Percentiles rank a stretch among this genome's conserved stretches.
phyloP scores from a whole-genome alignment of 140 eudicot genomes.

The Oenanthe javanica region DNA sequence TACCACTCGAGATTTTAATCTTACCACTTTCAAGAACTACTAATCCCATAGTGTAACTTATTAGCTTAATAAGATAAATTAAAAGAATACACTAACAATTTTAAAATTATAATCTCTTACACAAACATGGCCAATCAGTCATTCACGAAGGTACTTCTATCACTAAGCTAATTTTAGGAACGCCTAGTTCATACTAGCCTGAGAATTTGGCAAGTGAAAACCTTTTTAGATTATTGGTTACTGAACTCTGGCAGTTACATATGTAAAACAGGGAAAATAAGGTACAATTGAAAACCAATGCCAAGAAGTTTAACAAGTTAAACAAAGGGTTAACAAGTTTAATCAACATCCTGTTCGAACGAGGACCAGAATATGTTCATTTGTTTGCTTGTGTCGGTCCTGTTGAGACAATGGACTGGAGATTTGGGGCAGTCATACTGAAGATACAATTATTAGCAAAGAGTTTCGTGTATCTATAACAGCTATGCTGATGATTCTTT shows the following conservation, averaged over 20 bases:
- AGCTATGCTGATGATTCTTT: constrained; percentile 8
- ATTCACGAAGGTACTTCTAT: background rate
- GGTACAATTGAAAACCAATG: background rate
- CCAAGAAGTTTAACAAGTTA: background rate
- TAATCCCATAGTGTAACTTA: too few relatives aligned
- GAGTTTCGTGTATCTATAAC: background rate
- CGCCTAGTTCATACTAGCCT: background rate
- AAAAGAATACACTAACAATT: too few relatives aligned
- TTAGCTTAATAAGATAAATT: too few relatives aligned
- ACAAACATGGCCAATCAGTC: too few relatives aligned
- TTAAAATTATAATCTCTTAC: too few relatives aligned
- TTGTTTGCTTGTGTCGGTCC: background rate
- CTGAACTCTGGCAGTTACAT: background rate
- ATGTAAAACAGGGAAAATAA: background rate
- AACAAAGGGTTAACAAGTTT: background rate
- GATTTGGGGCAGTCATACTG: background rate
- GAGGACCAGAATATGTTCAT: background rate
- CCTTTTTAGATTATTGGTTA: too few relatives aligned
- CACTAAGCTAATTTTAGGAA: too few relatives aligned
- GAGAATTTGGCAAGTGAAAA: too few relatives aligned
- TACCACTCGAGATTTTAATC: too few relatives aligned
- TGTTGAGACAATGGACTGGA: background rate
- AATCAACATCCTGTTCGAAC: background rate
- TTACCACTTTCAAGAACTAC: too few relatives aligned
- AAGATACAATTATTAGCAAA: background rate